Evolutionary conservation across 129 eudicot genomes (phyloP), one percentile per base, ranked within the genome.

Genomic region (Artemisia annua): DNA sequence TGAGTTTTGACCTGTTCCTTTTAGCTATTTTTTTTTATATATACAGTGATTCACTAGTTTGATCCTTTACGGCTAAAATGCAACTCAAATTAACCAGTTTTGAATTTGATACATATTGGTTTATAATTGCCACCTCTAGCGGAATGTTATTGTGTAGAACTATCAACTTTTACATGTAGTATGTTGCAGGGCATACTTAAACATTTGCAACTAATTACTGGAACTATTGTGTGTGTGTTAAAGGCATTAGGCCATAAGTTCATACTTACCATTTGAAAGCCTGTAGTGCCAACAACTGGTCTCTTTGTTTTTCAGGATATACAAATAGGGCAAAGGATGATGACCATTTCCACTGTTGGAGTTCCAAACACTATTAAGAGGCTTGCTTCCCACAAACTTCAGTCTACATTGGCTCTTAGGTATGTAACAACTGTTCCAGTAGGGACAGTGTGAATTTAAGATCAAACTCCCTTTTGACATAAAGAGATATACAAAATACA

Each of bases 361-460:
- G 99, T 95, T 73, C 99, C 99, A 77, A 95, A 90, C 79, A 95
- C 99, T 46, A 95, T 95, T 15, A 88, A 76, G 73, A 90, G 65
- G 84, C 80, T 95, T 73, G 97, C 99, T 74, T 79, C 97, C 73
- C 83, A 90, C 87, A 95, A 88, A 81, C 99, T 95, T 73, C 99
- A 95, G 67, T 95, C 99, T 20, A 95, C 99, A 57, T 86, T 95
- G 85, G 99, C 99, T 75, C 73, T 95, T 76, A 95, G 99, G 99
- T 85, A 87, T 43, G 46, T 72, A 69, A 22, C 19, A 67, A 11
- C 28, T 51, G 7, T 57, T 11, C 70, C 18, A 44, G n/a, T 39
- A 39, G 7, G 4, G 55, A 72, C 39, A 15, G 5, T 49, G 28
- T 61, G 52, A 62, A 69, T 48, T 72, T 61, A 19, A 8, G 59